phyloP scores from a whole-genome alignment of 1,284 basidiomycete species.

The Apiotrichum montevideense region DNA sequence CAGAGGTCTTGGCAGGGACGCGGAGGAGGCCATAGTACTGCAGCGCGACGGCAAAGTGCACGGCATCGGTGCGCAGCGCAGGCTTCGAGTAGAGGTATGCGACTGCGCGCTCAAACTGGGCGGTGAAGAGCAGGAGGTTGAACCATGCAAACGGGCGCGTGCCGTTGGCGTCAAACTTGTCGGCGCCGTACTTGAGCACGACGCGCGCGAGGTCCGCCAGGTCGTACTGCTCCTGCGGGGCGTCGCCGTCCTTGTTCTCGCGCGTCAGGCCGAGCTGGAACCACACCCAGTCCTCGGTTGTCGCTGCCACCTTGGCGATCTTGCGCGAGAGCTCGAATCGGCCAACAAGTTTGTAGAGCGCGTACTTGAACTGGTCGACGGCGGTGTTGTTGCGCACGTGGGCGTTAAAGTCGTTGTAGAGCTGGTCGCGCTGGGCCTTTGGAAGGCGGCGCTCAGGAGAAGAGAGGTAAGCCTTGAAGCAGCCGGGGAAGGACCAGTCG shows the following conservation, averaged over 20 bases:
- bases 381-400: conserved; percentile 76
- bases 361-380: conserved; percentile 90
- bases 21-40: conserved; percentile 90
- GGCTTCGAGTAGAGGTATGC: conserved; percentile 82
- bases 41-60: conserved; percentile 87
- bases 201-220: conserved; percentile 73
- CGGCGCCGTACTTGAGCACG: conserved; percentile 78
- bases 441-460: conserved; percentile 71
- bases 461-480: conserved; percentile 81
- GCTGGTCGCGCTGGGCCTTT: conserved; percentile 72
- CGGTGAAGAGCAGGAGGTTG: conserved; percentile 81
- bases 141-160: conserved; percentile 67
- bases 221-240: conserved; percentile 55
- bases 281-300: conserved; percentile 98
- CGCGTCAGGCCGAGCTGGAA: conserved; percentile 76
- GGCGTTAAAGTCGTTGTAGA: conserved; percentile 83
- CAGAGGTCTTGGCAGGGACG: conserved; percentile 74
- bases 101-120: conserved; percentile 89
- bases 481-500: conserved; percentile 76
- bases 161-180: conserved; percentile 82
- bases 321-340: conserved; percentile 78
- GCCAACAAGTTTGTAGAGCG: conserved; percentile 91
- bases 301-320: conserved; percentile 78
- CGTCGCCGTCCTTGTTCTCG: conserved; percentile 63
- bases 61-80: conserved; percentile 85